Conservation (phyloP, 257 asterid genomes). For the Solanum paucissectum region DNA sequence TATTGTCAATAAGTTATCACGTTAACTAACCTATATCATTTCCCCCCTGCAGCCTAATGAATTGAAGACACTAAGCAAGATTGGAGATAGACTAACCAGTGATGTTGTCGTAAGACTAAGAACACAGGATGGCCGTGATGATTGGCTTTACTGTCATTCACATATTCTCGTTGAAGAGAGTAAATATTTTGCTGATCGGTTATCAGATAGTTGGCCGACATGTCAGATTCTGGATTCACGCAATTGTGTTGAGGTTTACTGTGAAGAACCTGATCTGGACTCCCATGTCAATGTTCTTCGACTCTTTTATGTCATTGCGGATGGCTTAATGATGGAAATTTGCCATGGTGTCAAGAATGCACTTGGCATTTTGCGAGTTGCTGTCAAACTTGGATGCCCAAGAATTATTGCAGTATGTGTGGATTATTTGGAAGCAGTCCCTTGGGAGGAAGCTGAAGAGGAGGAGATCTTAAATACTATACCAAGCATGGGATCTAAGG, state of each 20-base stretch:
- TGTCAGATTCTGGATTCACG: slow-evolving; percentile 86
- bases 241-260: slow-evolving; percentile 71
- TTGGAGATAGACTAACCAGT: slow-evolving; percentile 72
- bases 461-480: slow-evolving; percentile 69
- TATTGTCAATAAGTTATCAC: neutral
- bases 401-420: slow-evolving; percentile 54
- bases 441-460: slow-evolving; percentile 94
- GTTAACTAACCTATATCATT: neutral
- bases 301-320: slow-evolving; percentile 37
- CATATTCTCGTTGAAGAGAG: slow-evolving; percentile 37
- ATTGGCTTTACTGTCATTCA: slow-evolving; percentile 78
- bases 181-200: slow-evolving; percentile 69
- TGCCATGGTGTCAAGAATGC: slow-evolving; percentile 57
- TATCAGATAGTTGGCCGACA: slow-evolving; percentile 77
- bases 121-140: slow-evolving; percentile 77
- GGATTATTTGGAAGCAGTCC: slow-evolving; percentile 77
- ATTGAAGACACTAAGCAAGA: slow-evolving; percentile 23
- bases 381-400: slow-evolving; percentile 67
- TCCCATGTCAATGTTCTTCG: slow-evolving; percentile 51
- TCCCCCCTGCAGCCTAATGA: slow-evolving; percentile 28
- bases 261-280: slow-evolving; percentile 67
- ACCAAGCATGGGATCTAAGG: slow-evolving; percentile 62
- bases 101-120: slow-evolving; percentile 79
- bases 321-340: slow-evolving; percentile 26
- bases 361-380: slow-evolving; percentile 55